These are phyloP conservation scores for Plasmodium berghei DNA, from an alignment of 169 alveolate genomes.

Conservation along the genomic window DNA sequence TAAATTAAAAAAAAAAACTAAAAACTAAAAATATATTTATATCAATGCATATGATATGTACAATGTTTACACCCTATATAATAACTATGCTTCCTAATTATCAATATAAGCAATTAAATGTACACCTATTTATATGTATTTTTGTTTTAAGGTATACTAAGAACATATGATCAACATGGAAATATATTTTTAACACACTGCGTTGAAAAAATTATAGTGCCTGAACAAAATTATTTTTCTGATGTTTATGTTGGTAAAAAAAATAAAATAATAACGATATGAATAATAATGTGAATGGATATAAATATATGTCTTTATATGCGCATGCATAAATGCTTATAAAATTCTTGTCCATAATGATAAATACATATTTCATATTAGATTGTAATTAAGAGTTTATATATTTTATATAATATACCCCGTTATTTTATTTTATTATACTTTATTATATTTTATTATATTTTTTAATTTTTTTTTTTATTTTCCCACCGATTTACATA, in stretches of 20 bases:
- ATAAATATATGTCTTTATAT: too few species aligned
- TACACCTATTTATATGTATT: background rate
- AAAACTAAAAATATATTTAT: background rate
- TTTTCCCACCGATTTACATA: background rate
- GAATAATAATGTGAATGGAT: too few species aligned
- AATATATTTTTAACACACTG: slow-evolving; percentile 84
- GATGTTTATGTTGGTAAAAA: slow-evolving; percentile 85
- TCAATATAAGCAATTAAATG: background rate
- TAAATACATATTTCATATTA: too few species aligned
- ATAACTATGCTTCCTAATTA: too few species aligned
- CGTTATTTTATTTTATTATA: too few species aligned
- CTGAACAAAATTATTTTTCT: slow-evolving; percentile 78
- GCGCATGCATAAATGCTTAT: too few species aligned
- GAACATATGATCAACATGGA: slow-evolving; percentile 86
- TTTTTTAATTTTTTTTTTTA: too few species aligned
- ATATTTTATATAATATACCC: background rate
- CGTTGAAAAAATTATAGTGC: slow-evolving; percentile 80
- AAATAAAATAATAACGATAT: background rate
- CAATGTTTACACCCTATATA: too few species aligned
- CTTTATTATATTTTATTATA: too few species aligned
- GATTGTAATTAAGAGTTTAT: background rate
- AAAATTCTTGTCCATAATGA: too few species aligned
- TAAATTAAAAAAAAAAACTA: background rate
- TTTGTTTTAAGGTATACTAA: slow-evolving; percentile 79
- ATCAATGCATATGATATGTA: too few species aligned